A percentile compares a stretch with the other conserved stretches of the same genome.
Evolutionary conservation across 2,329 filamentous ascomycete species (phyloP).

Genomic region (Diaporthe destruens): DNA sequence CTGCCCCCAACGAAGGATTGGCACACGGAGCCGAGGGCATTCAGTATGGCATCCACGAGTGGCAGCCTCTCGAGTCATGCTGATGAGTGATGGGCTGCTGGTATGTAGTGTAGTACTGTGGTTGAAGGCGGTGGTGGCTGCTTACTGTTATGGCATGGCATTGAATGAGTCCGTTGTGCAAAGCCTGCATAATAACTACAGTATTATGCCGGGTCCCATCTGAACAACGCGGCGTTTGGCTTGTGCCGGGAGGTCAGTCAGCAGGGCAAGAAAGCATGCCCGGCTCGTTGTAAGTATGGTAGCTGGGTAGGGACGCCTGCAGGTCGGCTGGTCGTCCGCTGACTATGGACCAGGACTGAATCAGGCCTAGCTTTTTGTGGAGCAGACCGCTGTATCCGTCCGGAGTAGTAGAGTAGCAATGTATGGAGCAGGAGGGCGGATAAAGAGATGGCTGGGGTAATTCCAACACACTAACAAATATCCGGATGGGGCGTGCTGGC

Average conservation of each 20-base stretch:
- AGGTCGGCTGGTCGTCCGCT: neutral
- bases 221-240: neutral
- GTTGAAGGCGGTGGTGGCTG: neutral
- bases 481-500: conserved; percentile 10
- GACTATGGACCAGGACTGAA: conserved; percentile 1
- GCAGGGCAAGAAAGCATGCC: neutral
- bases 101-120: no score
- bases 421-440: neutral
- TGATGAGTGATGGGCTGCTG: neutral
- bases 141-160: neutral
- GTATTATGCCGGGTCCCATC: neutral
- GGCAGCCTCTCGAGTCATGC: conserved; percentile 28
- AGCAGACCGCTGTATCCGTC: conserved; percentile 11
- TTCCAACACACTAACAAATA: conserved; percentile 8
- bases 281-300: neutral
- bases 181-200: conserved; percentile 14
- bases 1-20: no score
- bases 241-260: conserved; percentile 24
- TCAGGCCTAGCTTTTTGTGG: conserved; percentile 31
- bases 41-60: neutral
- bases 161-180: neutral
- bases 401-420: no score
- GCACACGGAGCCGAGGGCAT: no score
- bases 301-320: neutral
- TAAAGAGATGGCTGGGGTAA: conserved; percentile 34